Evolutionary conservation across 192 early-diverging fungal species (phyloP), one percentile per base, ranked within the genome.

Genomic region (Coemansia sp.): DNA sequence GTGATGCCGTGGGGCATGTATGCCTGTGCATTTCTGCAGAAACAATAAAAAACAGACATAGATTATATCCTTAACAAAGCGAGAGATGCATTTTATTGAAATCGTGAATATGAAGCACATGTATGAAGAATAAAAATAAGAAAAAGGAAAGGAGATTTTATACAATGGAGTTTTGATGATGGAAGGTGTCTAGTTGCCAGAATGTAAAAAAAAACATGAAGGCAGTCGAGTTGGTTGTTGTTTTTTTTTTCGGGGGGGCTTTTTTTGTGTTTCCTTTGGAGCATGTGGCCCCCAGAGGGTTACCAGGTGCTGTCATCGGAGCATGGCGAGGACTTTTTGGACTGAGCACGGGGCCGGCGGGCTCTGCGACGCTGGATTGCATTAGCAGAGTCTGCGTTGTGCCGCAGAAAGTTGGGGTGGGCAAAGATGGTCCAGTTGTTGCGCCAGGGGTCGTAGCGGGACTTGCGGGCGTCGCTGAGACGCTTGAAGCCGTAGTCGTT

Each of bases 401-500:
- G 43, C 38, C 70, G 79, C 37, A 70, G 8, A 66, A 81, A 81
- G 37, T 17, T 53, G 18, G 65, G 53, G 55, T 81, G 79, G 28
- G 79, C 64, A 70, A 81, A 81, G 14, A 81, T 53, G 2, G 79
- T 81, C 79, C 79, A 81, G 36, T 65, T 66, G 55, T 34, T 67
- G 43, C 74, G 66, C 59, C 64, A 61, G 37, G 79, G 70, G 11
- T 81, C 79, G 68, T 76, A 81, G 54, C 79, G 79, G 1, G 79
- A 76, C 56, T 81, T 81, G 67, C 79, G 79, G 15, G 79, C 74
- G 36, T 81, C 79, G 65, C 79, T 76, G 14, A 81, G 74, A 55
- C 74, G 79, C 65, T 76, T 76, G 67, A 76, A 76, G 32, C 71
- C 74, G 51, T 76, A 81, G 74, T 76, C 79, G 51, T 81, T 81